A percentile compares a stretch with the other conserved stretches of the same genome.
Conservation (phyloP, 1,284 basidiomycete genomes). For the Cutaneotrichosporon dermatis region DNA sequence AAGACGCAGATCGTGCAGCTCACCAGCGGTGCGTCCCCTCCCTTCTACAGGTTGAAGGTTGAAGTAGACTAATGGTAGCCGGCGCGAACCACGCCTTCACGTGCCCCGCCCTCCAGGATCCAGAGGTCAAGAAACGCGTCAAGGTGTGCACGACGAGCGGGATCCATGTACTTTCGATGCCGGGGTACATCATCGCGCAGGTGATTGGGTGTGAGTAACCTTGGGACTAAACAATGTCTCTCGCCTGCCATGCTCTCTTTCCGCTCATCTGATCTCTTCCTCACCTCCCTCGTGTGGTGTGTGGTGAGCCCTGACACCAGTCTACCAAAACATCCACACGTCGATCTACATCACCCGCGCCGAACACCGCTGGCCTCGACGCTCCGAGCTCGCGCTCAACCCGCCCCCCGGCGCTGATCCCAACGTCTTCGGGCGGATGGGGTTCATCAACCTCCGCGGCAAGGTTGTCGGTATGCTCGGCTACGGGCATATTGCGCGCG, state of each 20-base stretch:
- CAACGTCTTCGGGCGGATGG: neutral
- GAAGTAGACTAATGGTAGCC: constrained; percentile 13
- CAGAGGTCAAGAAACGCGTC: constrained; percentile 30
- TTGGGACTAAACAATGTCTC: too few relatives aligned
- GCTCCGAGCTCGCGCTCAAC: constrained; percentile 17
- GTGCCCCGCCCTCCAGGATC: constrained; percentile 23
- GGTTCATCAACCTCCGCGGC: constrained; percentile 14
- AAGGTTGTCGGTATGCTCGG: constrained; percentile 18
- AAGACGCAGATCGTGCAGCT: constrained; percentile 39
- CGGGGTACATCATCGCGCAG: constrained; percentile 41
- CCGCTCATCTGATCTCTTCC: too few relatives aligned
- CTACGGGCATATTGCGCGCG: constrained; percentile 41
- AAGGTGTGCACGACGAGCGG: constrained; percentile 36
- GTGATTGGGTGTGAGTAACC: constrained; percentile 34
- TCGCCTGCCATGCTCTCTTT: too few relatives aligned
- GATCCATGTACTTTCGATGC: constrained; percentile 42
- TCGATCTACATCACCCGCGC: constrained; percentile 25
- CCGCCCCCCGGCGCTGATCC: neutral
- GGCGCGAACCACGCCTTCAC: constrained; percentile 37
- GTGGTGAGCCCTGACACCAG: too few relatives aligned
- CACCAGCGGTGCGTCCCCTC: constrained; percentile 6
- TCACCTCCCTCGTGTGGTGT: too few relatives aligned
- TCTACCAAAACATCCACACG: constrained; percentile 34
- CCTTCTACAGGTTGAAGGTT: too few relatives aligned
- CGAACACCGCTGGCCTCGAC: constrained; percentile 20